Evolutionary conservation across 805 yeast species (phyloP).

Genomic region (Candida morakotiae): DNA sequence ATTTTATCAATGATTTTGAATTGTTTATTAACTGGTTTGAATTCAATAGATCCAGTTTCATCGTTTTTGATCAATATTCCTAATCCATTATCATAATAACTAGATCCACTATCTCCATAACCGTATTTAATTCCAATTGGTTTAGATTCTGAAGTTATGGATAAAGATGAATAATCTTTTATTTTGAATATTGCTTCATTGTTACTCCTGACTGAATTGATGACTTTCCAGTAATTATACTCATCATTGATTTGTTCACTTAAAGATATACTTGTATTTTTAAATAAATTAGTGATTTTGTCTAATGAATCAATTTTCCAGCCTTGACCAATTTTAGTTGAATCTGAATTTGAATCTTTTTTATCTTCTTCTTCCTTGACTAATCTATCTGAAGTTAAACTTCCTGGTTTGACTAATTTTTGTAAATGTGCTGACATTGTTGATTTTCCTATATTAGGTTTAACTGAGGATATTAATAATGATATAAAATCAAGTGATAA

Average conservation of each 20-base stretch:
- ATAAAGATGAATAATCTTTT: conserved; percentile 38
- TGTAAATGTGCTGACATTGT: conserved; percentile 85
- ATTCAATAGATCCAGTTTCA: conserved; percentile 27
- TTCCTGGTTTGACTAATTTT: conserved; percentile 70
- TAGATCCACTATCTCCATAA: conserved; percentile 86
- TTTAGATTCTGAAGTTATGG: conserved; percentile 29
- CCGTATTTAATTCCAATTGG: conserved; percentile 85
- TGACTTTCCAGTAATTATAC: conserved; percentile 57
- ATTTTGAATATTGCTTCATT: conserved; percentile 66
- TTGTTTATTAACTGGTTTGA: conserved; percentile 26
- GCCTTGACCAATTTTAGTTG: conserved; percentile 54
- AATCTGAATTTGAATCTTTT: conserved; percentile 16
- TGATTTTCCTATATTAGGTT: conserved; percentile 82
- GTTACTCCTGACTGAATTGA: conserved; percentile 42
- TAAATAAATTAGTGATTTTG: conserved; percentile 50
- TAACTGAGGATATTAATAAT: conserved; percentile 67
- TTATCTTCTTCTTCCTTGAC: conserved; percentile 15
- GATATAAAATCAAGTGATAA: conserved; percentile 85
- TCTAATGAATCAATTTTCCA: conserved; percentile 79
- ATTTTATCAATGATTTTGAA: conserved; percentile 28
- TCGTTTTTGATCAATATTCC: conserved; percentile 60
- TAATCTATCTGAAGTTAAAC: conserved; percentile 53
- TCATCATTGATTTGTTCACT: conserved; percentile 57
- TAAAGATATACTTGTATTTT: conserved; percentile 48
- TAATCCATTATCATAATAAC: conserved; percentile 66